Percentiles rank a stretch among this genome's conserved stretches.
These are phyloP conservation scores for Serendipita sp. DNA, from an alignment of 768 basidiomycete species.

Conservation along the genomic window DNA sequence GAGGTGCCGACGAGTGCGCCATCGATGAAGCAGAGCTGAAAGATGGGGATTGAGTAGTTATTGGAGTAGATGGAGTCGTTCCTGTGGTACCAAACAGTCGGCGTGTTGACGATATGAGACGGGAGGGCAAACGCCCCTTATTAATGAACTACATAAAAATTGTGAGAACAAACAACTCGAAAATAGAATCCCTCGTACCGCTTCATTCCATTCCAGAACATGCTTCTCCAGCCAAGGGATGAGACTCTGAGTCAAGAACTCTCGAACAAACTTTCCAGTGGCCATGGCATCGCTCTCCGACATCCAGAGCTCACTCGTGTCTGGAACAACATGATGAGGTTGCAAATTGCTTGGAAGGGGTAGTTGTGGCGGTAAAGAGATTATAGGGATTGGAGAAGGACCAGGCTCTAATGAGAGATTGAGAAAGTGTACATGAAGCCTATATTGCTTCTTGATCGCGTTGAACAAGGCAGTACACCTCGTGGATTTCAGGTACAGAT, in stretches of 20 bases:
- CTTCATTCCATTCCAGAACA: slow-evolving; percentile 88
- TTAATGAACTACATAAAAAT: slow-evolving; percentile 41
- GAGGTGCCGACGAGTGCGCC: slow-evolving; percentile 28
- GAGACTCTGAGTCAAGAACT: slow-evolving; percentile 78
- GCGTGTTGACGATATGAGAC: slow-evolving; percentile 74
- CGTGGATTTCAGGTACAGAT: neutral
- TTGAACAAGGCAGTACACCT: slow-evolving; percentile 71
- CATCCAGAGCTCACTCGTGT: slow-evolving; percentile 34
- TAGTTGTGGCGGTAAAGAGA: slow-evolving; percentile 37
- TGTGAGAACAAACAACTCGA: neutral
- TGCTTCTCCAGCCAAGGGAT: slow-evolving; percentile 96
- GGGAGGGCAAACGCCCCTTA: slow-evolving; percentile 62
- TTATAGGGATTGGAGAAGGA: slow-evolving; percentile 20
- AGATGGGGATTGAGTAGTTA: neutral
- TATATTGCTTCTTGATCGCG: slow-evolving; percentile 77
- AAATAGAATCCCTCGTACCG: slow-evolving; percentile 26
- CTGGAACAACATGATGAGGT: slow-evolving; percentile 51
- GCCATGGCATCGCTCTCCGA: slow-evolving; percentile 59
- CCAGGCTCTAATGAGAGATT: slow-evolving; percentile 29
- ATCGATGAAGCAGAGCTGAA: neutral
- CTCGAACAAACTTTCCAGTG: slow-evolving; percentile 63
- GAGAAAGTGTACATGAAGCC: slow-evolving; percentile 60
- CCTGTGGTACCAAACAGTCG: slow-evolving; percentile 59
- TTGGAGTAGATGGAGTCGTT: slow-evolving; percentile 17
- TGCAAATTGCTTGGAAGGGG: slow-evolving; percentile 52